A percentile compares a stretch with the other conserved stretches of the same genome.
These are phyloP conservation scores for Pseudomonodictys pantanalensis DNA, from an alignment of 495 filamentous ascomycete genomes.

Conservation along the genomic window DNA sequence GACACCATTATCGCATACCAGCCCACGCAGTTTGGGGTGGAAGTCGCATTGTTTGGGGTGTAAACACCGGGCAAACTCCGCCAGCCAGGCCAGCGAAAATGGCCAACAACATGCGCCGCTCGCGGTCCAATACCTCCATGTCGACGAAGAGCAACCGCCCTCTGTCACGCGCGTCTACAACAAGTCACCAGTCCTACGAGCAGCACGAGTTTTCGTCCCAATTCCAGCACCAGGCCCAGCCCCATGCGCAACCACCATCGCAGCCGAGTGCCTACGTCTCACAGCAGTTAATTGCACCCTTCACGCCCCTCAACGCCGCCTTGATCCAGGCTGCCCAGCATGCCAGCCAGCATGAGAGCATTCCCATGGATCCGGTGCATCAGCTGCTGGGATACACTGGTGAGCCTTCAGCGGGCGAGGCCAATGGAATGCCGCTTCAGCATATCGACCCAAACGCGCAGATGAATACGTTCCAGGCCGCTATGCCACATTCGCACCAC, in stretches of 20 bases:
- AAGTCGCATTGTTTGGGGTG: constrained; percentile 21
- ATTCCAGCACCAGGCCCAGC: neutral
- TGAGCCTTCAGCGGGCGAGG: neutral
- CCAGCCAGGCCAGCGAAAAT: constrained; percentile 10
- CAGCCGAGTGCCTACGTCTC: constrained; percentile 8
- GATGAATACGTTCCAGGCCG: neutral
- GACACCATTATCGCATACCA: neutral
- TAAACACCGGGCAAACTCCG: constrained; percentile 6
- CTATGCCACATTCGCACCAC: neutral
- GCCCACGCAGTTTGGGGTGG: neutral
- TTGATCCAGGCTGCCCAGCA: constrained; percentile 30
- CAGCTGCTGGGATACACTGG: constrained; percentile 12
- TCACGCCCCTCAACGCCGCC: constrained; percentile 18
- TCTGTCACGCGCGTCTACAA: constrained; percentile 77
- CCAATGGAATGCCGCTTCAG: neutral
- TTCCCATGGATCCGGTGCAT: constrained; percentile 20
- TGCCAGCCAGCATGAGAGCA: constrained; percentile 25
- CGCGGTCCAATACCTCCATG: constrained; percentile 58
- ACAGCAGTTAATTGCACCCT: constrained; percentile 7
- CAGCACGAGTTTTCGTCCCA: no score
- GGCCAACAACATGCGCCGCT: constrained; percentile 37
- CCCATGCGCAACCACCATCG: constrained; percentile 8
- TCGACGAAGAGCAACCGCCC: constrained; percentile 60
- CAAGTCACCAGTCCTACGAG: constrained; percentile 49
- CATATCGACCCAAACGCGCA: constrained; percentile 13